Base-by-base conservation (phyloP, 176 grass and related monocot species). In the Oryza longistaminata region DNA sequence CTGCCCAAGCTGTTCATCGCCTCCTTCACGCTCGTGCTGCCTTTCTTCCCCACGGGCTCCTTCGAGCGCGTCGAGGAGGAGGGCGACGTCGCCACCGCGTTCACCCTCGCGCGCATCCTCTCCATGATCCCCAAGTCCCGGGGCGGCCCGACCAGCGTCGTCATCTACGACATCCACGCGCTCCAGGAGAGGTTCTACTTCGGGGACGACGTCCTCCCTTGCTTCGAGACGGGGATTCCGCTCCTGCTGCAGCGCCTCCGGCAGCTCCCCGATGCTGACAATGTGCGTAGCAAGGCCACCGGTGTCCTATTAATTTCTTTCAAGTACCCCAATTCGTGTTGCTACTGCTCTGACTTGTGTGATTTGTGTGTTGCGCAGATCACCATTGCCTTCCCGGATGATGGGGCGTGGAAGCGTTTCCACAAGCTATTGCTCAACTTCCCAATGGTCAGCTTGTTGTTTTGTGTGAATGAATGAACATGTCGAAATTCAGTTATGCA, bases 61-160 rank as follows among this genome's bases (percentile, higher is more conserved):
- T 98, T 91, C 81, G 96, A 98, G 84, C 91, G 96, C 53, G 92
- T 98, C 64, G 96, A 98, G 87, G 96, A 98, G 76, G 93, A 98
- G 60, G 96, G 96, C 35, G 96, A 98, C 78, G 96, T 98, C 34
- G 93, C 96, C 52, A 98, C 96, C 49, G 96, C 96, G 0, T 95
- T 95, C 85, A 98, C 96, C 4, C 91, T 98, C 70, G 93, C 96
- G 26, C 89, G 93, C 60, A 81, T 94, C 75, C 91, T 98, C 53
- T 98, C 96, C 58, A 95, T 92, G 81, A 89, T 94, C 77, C 96
- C 96, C 31, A 98, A 87, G 76, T 94, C 93, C 9, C 94, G 96
- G 50, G 96, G 96, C 15, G 96, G 96, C 10, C 96, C 96, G 1
- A 89, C 93, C 21, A 98, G 96, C 81, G 74, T 98, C 69, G 91